Conservation (phyloP, 2,329 filamentous ascomycete genomes). For the Stachybotrys chartarum region DNA sequence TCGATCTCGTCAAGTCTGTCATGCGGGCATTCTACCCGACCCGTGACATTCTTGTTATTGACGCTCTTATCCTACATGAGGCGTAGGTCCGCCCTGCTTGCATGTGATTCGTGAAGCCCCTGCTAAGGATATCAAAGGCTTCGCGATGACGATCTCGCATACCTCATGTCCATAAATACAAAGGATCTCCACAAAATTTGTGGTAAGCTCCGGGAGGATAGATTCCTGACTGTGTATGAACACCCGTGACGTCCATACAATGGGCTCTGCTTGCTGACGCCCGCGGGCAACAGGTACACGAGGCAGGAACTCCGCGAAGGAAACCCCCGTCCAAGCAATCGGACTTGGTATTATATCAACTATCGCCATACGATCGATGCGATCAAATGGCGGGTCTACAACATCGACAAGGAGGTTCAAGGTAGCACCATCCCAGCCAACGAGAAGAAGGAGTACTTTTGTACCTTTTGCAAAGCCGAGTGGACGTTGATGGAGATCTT, state of each 20-base stretch:
- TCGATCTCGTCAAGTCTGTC: slow-evolving; percentile 78
- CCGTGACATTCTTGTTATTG: slow-evolving; percentile 75
- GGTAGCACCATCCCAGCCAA: slow-evolving; percentile 69
- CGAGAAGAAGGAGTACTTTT: slow-evolving; percentile 90
- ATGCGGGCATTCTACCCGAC: slow-evolving; percentile 82
- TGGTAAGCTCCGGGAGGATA: slow-evolving; percentile 76
- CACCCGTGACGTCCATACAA: background rate
- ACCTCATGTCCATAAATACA: slow-evolving; percentile 79
- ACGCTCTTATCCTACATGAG: slow-evolving; percentile 80
- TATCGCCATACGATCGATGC: slow-evolving; percentile 91
- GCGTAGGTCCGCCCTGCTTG: slow-evolving; percentile 42
- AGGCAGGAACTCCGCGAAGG: slow-evolving; percentile 72
- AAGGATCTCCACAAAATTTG: slow-evolving; percentile 90
- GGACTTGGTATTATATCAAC: slow-evolving; percentile 96
- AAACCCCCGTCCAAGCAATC: slow-evolving; percentile 71
- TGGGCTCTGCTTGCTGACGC: slow-evolving; percentile 4
- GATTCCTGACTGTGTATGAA: slow-evolving; percentile 71
- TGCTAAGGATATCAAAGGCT: slow-evolving; percentile 74
- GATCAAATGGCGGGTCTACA: slow-evolving; percentile 90
- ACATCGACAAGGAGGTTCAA: slow-evolving; percentile 83
- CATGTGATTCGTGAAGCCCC: slow-evolving; percentile 22
- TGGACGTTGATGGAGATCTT: slow-evolving; percentile 89
- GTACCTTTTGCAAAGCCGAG: slow-evolving; percentile 71
- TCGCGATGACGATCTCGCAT: slow-evolving; percentile 80
- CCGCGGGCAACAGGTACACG: slow-evolving; percentile 49